phyloP scores from a whole-genome alignment of 1,284 basidiomycete species.

The Caloboletus firmus region DNA sequence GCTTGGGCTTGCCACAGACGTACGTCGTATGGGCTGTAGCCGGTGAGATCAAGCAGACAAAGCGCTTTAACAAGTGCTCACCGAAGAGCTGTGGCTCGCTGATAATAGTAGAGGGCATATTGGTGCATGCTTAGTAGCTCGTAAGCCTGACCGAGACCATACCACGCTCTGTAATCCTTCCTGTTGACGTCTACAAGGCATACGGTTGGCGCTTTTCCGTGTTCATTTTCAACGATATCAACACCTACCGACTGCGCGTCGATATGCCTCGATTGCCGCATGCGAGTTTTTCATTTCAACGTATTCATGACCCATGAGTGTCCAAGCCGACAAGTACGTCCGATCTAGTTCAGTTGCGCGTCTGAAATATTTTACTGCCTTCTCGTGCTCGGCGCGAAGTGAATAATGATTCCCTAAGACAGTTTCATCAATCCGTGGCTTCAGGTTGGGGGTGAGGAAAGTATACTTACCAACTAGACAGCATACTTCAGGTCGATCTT shows the following conservation, averaged over 20 bases:
- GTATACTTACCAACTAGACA: constrained; percentile 80
- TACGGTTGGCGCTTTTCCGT: neutral
- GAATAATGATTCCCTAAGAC: constrained; percentile 92
- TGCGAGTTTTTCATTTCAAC: constrained; percentile 99
- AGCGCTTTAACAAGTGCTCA: constrained; percentile 36
- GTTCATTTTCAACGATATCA: neutral
- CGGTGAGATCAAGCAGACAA: constrained; percentile 10
- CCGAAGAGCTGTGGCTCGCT: constrained; percentile 91
- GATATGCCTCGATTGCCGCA: constrained; percentile 97
- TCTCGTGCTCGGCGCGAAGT: constrained; percentile 88
- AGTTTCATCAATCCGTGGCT: neutral
- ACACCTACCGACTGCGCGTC: constrained; percentile 85
- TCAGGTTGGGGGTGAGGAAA: neutral
- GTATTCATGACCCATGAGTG: constrained; percentile 98
- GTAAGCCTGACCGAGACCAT: constrained; percentile 97
- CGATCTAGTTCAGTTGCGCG: constrained; percentile 92
- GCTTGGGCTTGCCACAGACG: constrained; percentile 96
- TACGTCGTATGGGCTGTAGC: constrained; percentile 86
- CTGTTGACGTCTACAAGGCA: constrained; percentile 78
- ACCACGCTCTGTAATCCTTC: constrained; percentile 98
- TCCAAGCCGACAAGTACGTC: constrained; percentile 96
- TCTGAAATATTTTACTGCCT: constrained; percentile 94
- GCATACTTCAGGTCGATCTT: constrained; percentile 92
- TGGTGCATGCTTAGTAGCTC: constrained; percentile 95
- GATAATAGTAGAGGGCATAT: constrained; percentile 96